Evolutionary conservation across 192 early-diverging fungal species (phyloP).

Genomic region (Kickxella alabastrina): DNA sequence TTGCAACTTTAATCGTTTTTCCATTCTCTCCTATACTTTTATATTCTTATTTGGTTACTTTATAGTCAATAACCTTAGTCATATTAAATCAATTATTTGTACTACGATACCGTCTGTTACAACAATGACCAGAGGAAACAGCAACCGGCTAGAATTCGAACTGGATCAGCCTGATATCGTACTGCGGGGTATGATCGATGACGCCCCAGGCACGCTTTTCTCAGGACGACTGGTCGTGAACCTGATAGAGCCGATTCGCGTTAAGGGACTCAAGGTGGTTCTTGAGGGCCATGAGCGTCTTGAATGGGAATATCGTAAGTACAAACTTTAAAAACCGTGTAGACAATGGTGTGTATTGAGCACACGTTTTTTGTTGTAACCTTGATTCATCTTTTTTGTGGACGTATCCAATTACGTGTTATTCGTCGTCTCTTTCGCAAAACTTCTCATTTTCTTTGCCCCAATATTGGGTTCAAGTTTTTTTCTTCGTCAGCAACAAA

Average conservation of each 20-base stretch:
- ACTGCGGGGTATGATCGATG: conserved; percentile 46
- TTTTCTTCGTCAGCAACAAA: too few relatives aligned
- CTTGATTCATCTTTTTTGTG: neutral
- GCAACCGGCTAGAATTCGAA: conserved; percentile 42
- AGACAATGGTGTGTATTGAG: too few relatives aligned
- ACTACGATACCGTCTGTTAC: neutral
- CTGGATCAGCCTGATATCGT: conserved; percentile 52
- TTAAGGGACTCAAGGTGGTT: conserved; percentile 54
- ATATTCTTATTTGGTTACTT: too few relatives aligned
- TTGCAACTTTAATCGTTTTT: too few relatives aligned
- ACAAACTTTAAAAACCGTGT: too few relatives aligned
- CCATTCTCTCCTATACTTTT: too few relatives aligned
- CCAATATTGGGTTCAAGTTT: too few relatives aligned
- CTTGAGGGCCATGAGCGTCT: conserved; percentile 41
- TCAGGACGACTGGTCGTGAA: conserved; percentile 52
- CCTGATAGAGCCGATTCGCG: conserved; percentile 52
- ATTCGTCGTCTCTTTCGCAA: too few relatives aligned
- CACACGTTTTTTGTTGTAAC: neutral
- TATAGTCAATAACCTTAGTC: neutral
- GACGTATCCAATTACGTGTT: conserved; percentile 5
- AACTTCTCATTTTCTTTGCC: too few relatives aligned
- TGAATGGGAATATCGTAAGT: conserved; percentile 53
- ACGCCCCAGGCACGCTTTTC: conserved; percentile 46
- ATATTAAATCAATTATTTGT: neutral
- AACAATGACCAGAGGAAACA: conserved; percentile 21